Evolutionary conservation across 2,329 filamentous ascomycete genomes (phyloP).

Genomic region (Chaetomiaceae sp.): DNA sequence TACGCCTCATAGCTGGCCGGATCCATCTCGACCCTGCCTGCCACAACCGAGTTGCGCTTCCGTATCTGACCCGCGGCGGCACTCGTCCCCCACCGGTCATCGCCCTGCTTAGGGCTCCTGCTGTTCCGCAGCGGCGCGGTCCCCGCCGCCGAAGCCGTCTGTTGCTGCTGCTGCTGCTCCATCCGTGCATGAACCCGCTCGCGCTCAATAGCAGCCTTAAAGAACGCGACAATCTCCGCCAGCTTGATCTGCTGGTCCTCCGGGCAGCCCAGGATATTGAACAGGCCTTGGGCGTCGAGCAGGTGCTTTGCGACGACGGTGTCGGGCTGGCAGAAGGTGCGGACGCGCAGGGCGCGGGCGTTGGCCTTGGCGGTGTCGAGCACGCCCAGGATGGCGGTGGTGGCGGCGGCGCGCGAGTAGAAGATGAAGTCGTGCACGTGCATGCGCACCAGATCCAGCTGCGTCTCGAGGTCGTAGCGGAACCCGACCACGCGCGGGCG

Average conservation of each 20-base stretch:
- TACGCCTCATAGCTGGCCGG: conserved; percentile 5
- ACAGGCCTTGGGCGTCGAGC: conserved; percentile 45
- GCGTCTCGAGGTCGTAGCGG: conserved; percentile 54
- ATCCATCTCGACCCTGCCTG: conserved; percentile 3
- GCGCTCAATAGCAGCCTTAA: conserved; percentile 37
- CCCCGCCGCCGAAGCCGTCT: not conserved
- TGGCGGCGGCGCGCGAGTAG: conserved; percentile 40
- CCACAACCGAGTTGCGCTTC: not conserved
- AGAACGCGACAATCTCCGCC: conserved; percentile 47
- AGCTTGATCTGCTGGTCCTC: conserved; percentile 41
- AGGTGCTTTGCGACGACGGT: conserved; percentile 53
- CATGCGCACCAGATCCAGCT: conserved; percentile 47
- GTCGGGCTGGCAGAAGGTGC: conserved; percentile 54
- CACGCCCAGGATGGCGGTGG: conserved; percentile 40
- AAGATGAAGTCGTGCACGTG: conserved; percentile 50
- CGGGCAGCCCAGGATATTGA: conserved; percentile 42
- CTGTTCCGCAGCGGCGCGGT: conserved; percentile 3
- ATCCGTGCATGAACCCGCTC: not conserved
- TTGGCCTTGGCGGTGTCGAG: conserved; percentile 48
- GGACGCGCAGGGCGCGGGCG: conserved; percentile 46
- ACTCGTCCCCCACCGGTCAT: conserved; percentile 2
- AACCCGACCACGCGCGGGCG: conserved; percentile 51
- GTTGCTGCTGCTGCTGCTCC: not conserved
- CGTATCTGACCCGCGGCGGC: not conserved
- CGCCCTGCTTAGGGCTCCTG: conserved; percentile 3